Evolutionary conservation across 2,329 filamentous ascomycete species (phyloP).

Genomic region (Macroventuria anomochaeta): DNA sequence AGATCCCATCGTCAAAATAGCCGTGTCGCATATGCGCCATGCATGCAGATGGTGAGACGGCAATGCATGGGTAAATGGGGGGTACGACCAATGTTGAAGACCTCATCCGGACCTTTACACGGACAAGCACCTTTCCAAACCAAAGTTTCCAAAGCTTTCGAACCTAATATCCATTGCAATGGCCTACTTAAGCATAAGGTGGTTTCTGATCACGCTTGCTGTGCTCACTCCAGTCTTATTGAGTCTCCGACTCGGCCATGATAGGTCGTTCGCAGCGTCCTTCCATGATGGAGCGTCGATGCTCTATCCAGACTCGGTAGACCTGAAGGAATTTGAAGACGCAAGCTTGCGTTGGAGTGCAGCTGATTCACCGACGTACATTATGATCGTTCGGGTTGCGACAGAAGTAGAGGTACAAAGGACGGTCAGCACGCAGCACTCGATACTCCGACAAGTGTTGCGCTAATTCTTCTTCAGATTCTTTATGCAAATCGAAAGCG

Average conservation of each 20-base stretch:
- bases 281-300: not conserved
- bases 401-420: slow-evolving; percentile 30
- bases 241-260: not conserved
- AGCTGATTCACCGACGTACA: slow-evolving; percentile 22
- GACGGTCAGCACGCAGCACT: slow-evolving; percentile 15
- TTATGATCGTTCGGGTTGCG: slow-evolving; percentile 27
- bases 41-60: no score
- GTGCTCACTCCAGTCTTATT: not conserved
- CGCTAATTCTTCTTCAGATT: slow-evolving; percentile 18
- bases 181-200: not conserved
- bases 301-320: not conserved
- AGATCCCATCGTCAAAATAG: no score
- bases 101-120: not conserved
- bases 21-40: no score
- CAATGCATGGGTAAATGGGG: not conserved
- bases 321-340: not conserved
- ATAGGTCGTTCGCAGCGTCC: not conserved
- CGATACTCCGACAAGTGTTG: not conserved
- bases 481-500: slow-evolving; percentile 27
- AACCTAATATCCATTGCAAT: not conserved
- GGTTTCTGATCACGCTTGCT: not conserved
- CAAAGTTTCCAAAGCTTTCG: not conserved
- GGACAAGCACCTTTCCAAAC: not conserved
- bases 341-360: slow-evolving; percentile 11
- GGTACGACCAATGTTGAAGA: not conserved